Percentiles rank a stretch among this genome's conserved stretches.
phyloP scores from a whole-genome alignment of 2,329 filamentous ascomycete genomes.

The Colletotrichum caudatum region DNA sequence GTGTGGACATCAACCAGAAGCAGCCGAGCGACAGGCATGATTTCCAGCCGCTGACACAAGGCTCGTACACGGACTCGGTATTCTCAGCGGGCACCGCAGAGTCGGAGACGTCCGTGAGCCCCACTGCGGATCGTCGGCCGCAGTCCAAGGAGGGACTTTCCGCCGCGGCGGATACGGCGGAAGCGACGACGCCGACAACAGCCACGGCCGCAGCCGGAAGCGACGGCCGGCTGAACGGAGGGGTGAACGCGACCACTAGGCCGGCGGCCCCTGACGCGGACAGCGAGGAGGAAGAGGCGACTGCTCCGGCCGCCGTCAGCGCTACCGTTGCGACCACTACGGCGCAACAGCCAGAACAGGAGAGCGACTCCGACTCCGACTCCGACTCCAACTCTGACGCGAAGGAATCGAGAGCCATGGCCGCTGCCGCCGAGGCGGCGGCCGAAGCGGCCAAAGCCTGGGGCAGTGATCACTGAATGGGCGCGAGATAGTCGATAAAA shows the following conservation, averaged over 20 bases:
- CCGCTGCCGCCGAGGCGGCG: slow-evolving; percentile 36
- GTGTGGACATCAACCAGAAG: slow-evolving; percentile 23
- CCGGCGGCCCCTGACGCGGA: slow-evolving; percentile 5
- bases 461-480: slow-evolving; percentile 10
- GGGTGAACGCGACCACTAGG: neutral
- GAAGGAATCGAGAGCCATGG: slow-evolving; percentile 27
- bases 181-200: neutral
- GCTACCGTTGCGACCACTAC: neutral
- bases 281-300: neutral
- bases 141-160: slow-evolving; percentile 25
- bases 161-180: neutral
- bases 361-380: slow-evolving; percentile 23
- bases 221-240: slow-evolving; percentile 2
- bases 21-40: slow-evolving; percentile 25
- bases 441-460: slow-evolving; percentile 39
- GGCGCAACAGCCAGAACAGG: slow-evolving; percentile 6
- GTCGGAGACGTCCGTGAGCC: slow-evolving; percentile 28
- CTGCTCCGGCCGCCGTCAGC: neutral
- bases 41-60: slow-evolving; percentile 53
- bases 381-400: slow-evolving; percentile 10
- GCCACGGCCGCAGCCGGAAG: neutral
- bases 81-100: slow-evolving; percentile 52
- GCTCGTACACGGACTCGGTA: slow-evolving; percentile 60
- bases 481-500: neutral
- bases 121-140: slow-evolving; percentile 18